Evolutionary conservation across 2,329 filamentous ascomycete species (phyloP).

Genomic region (Thelonectria rubi): DNA sequence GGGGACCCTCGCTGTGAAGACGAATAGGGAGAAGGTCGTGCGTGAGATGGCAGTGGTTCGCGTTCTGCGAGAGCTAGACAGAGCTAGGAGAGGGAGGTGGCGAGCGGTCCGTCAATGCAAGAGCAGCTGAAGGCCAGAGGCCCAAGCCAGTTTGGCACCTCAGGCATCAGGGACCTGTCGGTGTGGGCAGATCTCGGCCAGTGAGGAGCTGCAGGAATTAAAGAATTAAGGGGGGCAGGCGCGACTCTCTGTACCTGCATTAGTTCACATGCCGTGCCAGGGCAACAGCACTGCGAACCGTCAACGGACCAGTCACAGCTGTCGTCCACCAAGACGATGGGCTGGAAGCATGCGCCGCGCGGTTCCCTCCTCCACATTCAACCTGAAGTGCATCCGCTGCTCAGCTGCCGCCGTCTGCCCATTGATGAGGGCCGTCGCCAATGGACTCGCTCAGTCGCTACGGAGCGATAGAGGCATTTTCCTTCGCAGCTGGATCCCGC

Average conservation of each 20-base stretch:
- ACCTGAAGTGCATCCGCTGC: not conserved
- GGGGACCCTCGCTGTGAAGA: not conserved
- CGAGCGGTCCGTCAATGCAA: constrained; percentile 14
- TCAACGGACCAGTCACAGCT: constrained; percentile 22
- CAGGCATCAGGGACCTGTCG: not conserved
- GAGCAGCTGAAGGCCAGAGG: not conserved
- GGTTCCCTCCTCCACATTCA: constrained; percentile 6
- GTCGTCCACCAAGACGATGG: not conserved
- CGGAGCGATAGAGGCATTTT: not conserved
- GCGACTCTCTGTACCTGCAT: constrained; percentile 40
- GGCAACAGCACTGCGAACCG: constrained; percentile 24
- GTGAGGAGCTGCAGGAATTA: constrained; percentile 2
- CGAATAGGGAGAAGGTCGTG: not conserved
- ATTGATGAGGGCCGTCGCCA: not conserved
- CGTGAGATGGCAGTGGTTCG: constrained; percentile 17
- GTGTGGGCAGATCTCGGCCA: not conserved
- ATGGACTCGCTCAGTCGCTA: not conserved
- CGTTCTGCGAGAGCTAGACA: constrained; percentile 11
- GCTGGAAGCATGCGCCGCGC: constrained; percentile 4
- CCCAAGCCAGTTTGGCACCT: not conserved
- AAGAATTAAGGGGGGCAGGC: constrained; percentile 10
- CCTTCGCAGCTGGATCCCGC: not conserved
- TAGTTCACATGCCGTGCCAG: constrained; percentile 36
- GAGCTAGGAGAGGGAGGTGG: constrained; percentile 5
- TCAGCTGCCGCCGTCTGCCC: not conserved